A percentile compares a stretch with the other conserved stretches of the same genome.
These are phyloP conservation scores for Didymosphaeria variabile DNA, from an alignment of 2,329 filamentous ascomycete species.

Conservation along the genomic window DNA sequence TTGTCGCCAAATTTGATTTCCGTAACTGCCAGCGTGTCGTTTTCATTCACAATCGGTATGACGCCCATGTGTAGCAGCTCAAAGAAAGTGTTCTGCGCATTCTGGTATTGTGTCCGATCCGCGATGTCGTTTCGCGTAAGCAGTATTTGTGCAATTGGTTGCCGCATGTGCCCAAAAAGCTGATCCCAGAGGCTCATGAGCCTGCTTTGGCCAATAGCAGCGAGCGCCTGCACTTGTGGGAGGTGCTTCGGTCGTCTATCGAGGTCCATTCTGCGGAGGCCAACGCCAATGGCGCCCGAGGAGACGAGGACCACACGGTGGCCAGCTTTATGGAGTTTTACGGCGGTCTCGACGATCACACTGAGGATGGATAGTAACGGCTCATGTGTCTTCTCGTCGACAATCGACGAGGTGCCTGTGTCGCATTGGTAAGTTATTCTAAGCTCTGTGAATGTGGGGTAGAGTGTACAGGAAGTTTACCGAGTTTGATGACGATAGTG, in stretches of 20 bases:
- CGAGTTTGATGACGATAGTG: conserved; percentile 87
- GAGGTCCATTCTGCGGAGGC: conserved; percentile 87
- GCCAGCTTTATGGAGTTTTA: conserved; percentile 86
- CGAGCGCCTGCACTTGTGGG: conserved; percentile 88
- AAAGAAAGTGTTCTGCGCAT: conserved; percentile 93
- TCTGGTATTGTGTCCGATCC: conserved; percentile 93
- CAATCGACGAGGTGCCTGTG: conserved; percentile 96
- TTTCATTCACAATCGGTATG: conserved; percentile 98
- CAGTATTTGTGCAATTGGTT: conserved; percentile 93
- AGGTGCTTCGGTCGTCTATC: conserved; percentile 89
- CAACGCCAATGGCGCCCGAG: conserved; percentile 95
- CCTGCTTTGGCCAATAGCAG: conserved; percentile 94
- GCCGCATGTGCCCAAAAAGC: conserved; percentile 84
- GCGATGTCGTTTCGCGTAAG: conserved; percentile 96
- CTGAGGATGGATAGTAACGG: conserved; percentile 90
- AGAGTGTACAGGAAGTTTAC: conserved; percentile 58
- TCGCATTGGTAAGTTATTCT: conserved; percentile 41
- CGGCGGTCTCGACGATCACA: conserved; percentile 92
- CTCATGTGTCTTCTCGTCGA: conserved; percentile 94
- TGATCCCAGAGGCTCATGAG: conserved; percentile 96
- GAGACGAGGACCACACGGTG: conserved; percentile 96
- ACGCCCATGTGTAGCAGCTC: conserved; percentile 94
- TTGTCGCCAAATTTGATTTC: conserved; percentile 99
- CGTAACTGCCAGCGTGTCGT: conserved; percentile 94
- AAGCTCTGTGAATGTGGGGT: conserved; percentile 25